A percentile compares a stretch with the other conserved stretches of the same genome.
These are phyloP conservation scores for Phytophthora pluvialis DNA, from an alignment of 352 stramenopile species.

Conservation along the genomic window DNA sequence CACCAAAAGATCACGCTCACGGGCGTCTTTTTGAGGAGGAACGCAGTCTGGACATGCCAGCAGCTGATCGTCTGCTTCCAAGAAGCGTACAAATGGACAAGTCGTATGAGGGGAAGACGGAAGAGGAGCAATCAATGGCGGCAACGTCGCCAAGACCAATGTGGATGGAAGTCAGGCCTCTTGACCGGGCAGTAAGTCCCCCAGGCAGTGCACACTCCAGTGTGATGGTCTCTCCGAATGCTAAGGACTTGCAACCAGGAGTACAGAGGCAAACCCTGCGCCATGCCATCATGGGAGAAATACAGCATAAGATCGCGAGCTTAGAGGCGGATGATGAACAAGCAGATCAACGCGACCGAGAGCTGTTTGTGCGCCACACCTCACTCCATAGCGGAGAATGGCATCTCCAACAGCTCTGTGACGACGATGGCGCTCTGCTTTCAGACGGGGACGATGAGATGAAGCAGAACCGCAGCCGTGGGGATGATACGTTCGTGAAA, in stretches of 20 bases:
- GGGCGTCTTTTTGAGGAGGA: not conserved
- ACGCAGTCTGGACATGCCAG: not conserved
- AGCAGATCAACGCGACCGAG: constrained; percentile 37
- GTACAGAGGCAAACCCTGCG: constrained; percentile 24
- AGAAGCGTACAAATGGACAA: constrained; percentile 1
- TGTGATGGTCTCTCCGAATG: not conserved
- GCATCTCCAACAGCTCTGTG: constrained; percentile 30
- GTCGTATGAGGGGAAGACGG: not conserved
- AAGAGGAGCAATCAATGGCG: not conserved
- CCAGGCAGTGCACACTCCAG: constrained; percentile 5
- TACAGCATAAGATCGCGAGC: constrained; percentile 54
- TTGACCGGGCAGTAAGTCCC: constrained; percentile 1
- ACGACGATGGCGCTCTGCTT: constrained; percentile 16
- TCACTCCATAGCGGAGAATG: constrained; percentile 44
- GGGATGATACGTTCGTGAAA: not conserved
- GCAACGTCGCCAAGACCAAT: not conserved
- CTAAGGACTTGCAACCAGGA: not conserved
- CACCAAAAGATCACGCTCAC: not conserved
- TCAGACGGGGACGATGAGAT: constrained; percentile 22
- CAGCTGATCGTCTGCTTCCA: not conserved
- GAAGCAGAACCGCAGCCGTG: not conserved
- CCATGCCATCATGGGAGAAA: constrained; percentile 50
- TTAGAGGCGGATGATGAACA: constrained; percentile 48
- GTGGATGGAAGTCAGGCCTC: not conserved
- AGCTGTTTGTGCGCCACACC: constrained; percentile 52